Evolutionary conservation across 176 grass and related monocot genomes (phyloP).

Genomic region (Musa itinerans): DNA sequence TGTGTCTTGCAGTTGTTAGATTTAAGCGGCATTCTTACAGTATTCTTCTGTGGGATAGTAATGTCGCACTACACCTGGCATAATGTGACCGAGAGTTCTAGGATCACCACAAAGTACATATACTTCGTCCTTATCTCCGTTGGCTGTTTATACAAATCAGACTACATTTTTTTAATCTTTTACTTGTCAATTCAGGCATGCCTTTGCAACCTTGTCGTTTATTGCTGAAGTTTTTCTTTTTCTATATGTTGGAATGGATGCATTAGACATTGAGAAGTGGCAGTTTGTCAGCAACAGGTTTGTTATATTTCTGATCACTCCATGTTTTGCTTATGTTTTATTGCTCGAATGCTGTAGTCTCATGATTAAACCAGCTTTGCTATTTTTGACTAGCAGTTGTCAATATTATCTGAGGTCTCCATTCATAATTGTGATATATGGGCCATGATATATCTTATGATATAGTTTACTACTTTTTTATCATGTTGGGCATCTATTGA

Average conservation of each 20-base stretch:
- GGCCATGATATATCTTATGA: background rate
- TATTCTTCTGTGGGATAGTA: slow-evolving; percentile 88
- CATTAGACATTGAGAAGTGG: slow-evolving; percentile 95
- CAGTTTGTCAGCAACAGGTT: slow-evolving; percentile 51
- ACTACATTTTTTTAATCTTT: background rate
- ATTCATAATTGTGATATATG: background rate
- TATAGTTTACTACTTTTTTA: background rate
- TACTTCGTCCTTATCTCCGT: background rate
- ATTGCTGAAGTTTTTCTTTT: slow-evolving; percentile 82
- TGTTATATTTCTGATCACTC: background rate
- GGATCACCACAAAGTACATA: slow-evolving; percentile 82
- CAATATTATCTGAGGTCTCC: background rate
- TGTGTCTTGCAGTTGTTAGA: slow-evolving; percentile 61
- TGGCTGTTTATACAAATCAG: background rate
- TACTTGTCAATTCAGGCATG: slow-evolving; percentile 38
- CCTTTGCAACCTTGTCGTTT: slow-evolving; percentile 87
- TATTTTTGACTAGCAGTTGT: background rate
- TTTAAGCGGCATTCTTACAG: slow-evolving; percentile 89
- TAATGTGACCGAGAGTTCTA: slow-evolving; percentile 95
- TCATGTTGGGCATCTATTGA: too few relatives aligned
- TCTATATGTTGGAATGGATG: slow-evolving; percentile 95
- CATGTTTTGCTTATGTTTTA: background rate
- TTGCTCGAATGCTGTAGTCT: background rate
- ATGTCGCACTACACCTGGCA: slow-evolving; percentile 99
- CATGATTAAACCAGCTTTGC: background rate